phyloP scores from a whole-genome alignment of 176 grass and related monocot species.

The Melocanna baccifera region DNA sequence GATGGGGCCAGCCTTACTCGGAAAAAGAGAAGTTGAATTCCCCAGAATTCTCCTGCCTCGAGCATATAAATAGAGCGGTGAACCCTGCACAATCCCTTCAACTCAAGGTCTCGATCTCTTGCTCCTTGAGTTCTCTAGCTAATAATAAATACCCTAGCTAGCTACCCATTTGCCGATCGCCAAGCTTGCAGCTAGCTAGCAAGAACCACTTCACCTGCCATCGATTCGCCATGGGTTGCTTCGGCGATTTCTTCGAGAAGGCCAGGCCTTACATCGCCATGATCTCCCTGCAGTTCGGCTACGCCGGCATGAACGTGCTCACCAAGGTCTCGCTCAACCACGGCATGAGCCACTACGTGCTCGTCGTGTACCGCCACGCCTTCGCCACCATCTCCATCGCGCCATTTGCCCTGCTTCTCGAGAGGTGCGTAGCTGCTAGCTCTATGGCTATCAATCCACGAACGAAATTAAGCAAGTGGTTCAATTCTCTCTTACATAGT shows the following conservation, averaged over 20 bases:
- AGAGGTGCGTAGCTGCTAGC: slow-evolving; percentile 43
- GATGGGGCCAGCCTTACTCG: neutral
- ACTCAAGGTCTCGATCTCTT: slow-evolving; percentile 38
- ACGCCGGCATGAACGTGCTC: slow-evolving; percentile 95
- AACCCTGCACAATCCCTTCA: slow-evolving; percentile 34
- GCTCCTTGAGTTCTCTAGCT: slow-evolving; percentile 47
- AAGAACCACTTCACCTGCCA: neutral
- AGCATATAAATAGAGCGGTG: slow-evolving; percentile 24
- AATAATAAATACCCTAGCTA: neutral
- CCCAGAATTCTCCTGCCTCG: neutral
- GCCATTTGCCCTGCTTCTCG: slow-evolving; percentile 80
- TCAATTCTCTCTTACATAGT: neutral
- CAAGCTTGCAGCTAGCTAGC: slow-evolving; percentile 1
- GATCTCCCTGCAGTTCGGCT: slow-evolving; percentile 88
- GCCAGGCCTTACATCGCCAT: slow-evolving; percentile 89
- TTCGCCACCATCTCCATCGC: slow-evolving; percentile 92
- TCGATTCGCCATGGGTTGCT: slow-evolving; percentile 39
- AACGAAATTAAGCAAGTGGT: neutral
- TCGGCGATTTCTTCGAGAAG: slow-evolving; percentile 53
- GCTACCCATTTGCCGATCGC: neutral
- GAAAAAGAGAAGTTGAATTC: neutral
- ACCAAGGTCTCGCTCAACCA: slow-evolving; percentile 89
- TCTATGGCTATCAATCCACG: neutral
- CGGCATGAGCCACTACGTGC: slow-evolving; percentile 95
- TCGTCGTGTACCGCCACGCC: slow-evolving; percentile 94